Percentiles rank a stretch among this genome's conserved stretches.
Conservation (phyloP, 106 monocot species). For the Dendrobium nobile region DNA sequence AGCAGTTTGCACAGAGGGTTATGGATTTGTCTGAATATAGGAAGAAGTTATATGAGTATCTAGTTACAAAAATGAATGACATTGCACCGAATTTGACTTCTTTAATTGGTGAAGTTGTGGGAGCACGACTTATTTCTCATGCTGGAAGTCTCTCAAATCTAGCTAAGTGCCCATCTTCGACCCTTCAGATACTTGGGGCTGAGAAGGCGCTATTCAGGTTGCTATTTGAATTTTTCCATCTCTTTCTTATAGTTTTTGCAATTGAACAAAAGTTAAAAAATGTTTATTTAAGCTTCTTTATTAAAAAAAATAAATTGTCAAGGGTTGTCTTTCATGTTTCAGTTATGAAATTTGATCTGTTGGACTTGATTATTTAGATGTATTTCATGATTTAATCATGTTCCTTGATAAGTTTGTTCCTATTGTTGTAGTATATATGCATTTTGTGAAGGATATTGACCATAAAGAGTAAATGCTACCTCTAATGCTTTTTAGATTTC, state of each 20-base stretch:
- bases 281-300: neutral
- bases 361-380: neutral
- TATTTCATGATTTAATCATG: neutral
- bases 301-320: neutral
- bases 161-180: constrained; percentile 86
- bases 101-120: constrained; percentile 89
- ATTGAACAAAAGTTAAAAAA: neutral
- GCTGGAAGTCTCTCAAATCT: constrained; percentile 91
- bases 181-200: constrained; percentile 94
- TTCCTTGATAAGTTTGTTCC: neutral
- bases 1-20: constrained; percentile 76
- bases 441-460: neutral
- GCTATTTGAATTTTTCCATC: neutral
- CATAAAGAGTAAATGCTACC: neutral
- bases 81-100: constrained; percentile 90
- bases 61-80: constrained; percentile 86
- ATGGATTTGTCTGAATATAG: constrained; percentile 80
- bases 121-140: constrained; percentile 89
- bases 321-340: neutral
- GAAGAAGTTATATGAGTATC: constrained; percentile 82
- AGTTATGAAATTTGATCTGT: constrained; percentile 1
- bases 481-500: neutral
- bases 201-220: constrained; percentile 99
- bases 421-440: neutral
- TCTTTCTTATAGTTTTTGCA: neutral